These are phyloP conservation scores for Cicer judaicum DNA, from an alignment of 306 rosid species.

Conservation along the genomic window DNA sequence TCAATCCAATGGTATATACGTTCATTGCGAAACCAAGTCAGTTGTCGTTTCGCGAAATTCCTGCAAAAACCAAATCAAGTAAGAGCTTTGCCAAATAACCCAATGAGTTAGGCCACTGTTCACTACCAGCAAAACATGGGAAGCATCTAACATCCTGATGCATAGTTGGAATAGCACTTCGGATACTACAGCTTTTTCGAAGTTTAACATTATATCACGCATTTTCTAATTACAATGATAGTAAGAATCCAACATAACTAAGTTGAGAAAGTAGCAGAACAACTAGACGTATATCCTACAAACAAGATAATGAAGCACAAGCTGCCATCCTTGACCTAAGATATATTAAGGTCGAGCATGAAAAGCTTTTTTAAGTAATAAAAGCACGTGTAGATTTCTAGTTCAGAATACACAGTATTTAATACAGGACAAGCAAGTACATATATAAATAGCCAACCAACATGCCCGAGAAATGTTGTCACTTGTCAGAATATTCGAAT, in stretches of 20 bases:
- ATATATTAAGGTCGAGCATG: background rate
- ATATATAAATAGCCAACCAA: constrained; percentile 1
- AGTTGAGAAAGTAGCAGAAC: constrained; percentile 5
- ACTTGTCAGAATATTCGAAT: background rate
- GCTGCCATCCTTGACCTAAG: constrained; percentile 10
- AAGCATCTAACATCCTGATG: constrained; percentile 16
- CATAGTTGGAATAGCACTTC: constrained; percentile 7
- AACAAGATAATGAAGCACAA: constrained; percentile 11
- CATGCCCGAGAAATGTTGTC: background rate
- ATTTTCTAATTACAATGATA: background rate
- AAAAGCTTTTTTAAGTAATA: background rate
- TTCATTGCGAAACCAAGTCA: constrained; percentile 95
- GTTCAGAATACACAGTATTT: background rate
- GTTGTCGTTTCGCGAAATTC: constrained; percentile 88
- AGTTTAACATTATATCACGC: constrained; percentile 24
- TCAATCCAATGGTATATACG: constrained; percentile 89
- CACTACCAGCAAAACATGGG: background rate
- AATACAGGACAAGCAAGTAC: background rate
- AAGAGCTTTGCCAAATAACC: constrained; percentile 31
- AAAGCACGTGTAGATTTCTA: background rate
- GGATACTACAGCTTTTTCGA: background rate
- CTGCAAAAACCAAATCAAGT: constrained; percentile 54
- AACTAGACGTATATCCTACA: constrained; percentile 5
- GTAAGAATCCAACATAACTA: background rate
- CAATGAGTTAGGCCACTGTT: background rate